Evolutionary conservation across 352 stramenopile species (phyloP), one percentile per base, ranked within the genome.

Genomic region (Phytopythium helicoides): DNA sequence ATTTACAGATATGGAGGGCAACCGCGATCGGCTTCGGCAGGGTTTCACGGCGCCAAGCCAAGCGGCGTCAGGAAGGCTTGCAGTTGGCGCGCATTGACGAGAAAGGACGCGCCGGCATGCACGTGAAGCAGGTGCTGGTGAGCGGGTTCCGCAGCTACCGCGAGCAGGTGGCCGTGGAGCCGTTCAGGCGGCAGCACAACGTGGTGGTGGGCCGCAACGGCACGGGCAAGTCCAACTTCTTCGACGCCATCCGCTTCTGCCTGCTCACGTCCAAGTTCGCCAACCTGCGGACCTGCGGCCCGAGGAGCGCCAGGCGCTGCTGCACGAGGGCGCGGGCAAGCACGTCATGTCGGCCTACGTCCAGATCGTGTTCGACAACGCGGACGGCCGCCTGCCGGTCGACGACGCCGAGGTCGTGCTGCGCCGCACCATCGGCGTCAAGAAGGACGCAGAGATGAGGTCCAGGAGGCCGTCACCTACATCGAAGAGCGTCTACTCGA

Each of bases 321-420:
- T 99, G 26, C 97, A 99, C 58, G 97, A 99, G 71, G 94, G 88
- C 3, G 81, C 91, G 1, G 90, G 94, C 14, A 94, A 92, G 41
- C 87, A 98, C 33, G 96, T 98, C 28, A 97, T 99, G 66, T 97
- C 87, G 25, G 97, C 97, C 15, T 99, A 97, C 67, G 97, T 99
- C 0, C 97, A 99, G 79, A 97, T 99, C 53, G 83, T 99, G 4
- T 99, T 99, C 72, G 97, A 99, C 77, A 99, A 99, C 68, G 87
- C 81, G n/a, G 97, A 99, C 61, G 79, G 95, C 18, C 87, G 97
- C 0, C 85, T 99, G 59, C 89, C 85, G 7, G 83, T 97, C 46
- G 92, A 98, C 58, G 86, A 82, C 35, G 74, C 94, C 36, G 92
- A 97, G 51, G 97, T 99, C 16, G 83, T 97, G 31, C 70, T 99